Evolutionary conservation across 805 yeast species (phyloP).

Genomic region (Lipomyces spencermartinsiae): DNA sequence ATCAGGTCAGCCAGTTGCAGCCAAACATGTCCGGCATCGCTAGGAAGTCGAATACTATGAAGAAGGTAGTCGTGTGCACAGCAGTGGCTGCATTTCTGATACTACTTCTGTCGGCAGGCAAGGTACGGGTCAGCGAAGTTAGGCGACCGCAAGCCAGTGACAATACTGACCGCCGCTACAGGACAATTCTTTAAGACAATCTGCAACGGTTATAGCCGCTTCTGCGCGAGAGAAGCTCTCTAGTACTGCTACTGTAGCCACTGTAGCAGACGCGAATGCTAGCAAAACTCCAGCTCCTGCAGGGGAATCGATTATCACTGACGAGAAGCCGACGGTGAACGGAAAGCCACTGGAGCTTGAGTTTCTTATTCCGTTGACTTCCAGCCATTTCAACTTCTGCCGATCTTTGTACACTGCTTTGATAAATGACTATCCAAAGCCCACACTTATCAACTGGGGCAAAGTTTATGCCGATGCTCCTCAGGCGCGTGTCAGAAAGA

Average conservation of each 20-base stretch:
- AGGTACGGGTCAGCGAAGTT: background rate
- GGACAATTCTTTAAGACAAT: background rate
- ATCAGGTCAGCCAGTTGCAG: background rate
- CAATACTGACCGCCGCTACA: background rate
- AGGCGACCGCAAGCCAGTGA: background rate
- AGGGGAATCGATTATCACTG: background rate
- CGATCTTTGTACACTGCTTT: slow-evolving; percentile 33
- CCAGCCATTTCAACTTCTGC: slow-evolving; percentile 37
- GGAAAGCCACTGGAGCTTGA: slow-evolving; percentile 29
- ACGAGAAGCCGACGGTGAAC: slow-evolving; percentile 3
- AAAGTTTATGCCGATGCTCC: slow-evolving; percentile 6
- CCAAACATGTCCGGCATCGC: background rate
- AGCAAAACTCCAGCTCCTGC: background rate
- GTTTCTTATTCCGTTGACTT: slow-evolving; percentile 36
- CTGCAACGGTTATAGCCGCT: slow-evolving; percentile 5
- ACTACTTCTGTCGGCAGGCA: background rate
- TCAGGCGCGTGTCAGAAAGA: slow-evolving; percentile 34
- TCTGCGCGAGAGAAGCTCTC: background rate
- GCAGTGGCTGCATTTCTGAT: background rate
- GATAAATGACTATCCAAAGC: slow-evolving; percentile 34
- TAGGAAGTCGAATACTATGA: slow-evolving; percentile 1
- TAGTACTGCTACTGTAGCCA: background rate
- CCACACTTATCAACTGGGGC: slow-evolving; percentile 31
- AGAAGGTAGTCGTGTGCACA: background rate
- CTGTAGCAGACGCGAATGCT: slow-evolving; percentile 1